Evolutionary conservation across 73 alveolate genomes (phyloP).

Genomic region (Effrenium voratum): DNA sequence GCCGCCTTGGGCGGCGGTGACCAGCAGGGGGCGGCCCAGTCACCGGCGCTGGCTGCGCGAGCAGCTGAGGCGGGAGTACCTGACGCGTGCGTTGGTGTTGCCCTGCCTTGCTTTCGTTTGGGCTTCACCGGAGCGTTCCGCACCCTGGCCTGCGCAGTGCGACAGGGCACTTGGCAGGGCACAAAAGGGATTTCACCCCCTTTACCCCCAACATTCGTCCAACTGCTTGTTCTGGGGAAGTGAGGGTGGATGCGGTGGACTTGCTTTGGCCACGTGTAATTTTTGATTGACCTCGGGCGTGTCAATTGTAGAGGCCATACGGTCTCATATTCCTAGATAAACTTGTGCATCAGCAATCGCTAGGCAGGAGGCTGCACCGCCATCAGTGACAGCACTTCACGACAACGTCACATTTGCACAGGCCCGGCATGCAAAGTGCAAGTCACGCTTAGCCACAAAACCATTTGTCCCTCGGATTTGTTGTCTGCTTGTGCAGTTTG

Average conservation of each 20-base stretch:
- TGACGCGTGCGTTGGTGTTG: background rate
- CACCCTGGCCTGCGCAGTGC: background rate
- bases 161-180: background rate
- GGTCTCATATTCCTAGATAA: too few species aligned
- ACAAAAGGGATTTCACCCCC: background rate
- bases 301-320: too few species aligned
- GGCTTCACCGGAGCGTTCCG: background rate
- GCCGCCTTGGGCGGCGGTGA: constrained; percentile 64
- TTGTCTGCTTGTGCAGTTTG: background rate
- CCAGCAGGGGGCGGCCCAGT: constrained; percentile 48
- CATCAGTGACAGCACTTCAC: constrained; percentile 50
- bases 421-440: background rate
- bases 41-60: constrained; percentile 65
- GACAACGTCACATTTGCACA: constrained; percentile 62
- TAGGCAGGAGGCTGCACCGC: constrained; percentile 39
- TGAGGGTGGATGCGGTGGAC: too few species aligned
- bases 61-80: constrained; percentile 48
- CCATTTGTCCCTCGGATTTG: background rate
- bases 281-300: too few species aligned
- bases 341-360: background rate
- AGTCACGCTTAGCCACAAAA: background rate
- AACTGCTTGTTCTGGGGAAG: background rate
- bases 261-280: too few species aligned
- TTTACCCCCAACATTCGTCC: background rate
- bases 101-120: background rate